Evolutionary conservation across 345 rosid species (phyloP), one percentile per base, ranked within the genome.

Genomic region (Fremontodendron californicum): DNA sequence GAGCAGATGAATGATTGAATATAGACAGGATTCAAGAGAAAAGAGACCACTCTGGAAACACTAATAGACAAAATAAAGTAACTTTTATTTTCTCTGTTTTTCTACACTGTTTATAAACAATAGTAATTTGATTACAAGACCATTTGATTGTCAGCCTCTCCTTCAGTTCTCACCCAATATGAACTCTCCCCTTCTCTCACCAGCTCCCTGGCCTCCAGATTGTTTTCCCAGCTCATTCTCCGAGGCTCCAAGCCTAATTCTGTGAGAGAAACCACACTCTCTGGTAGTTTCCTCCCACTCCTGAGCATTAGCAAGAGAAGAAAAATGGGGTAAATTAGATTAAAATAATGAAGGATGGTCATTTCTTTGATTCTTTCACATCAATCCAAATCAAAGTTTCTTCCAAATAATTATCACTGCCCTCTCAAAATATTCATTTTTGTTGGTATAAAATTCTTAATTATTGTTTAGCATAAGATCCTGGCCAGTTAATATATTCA

Each of bases 141-240:
- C 81, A 84, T 58, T 65, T 77, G 78, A 67, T 78, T 85, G 33
- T 74, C 73, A 33, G 43, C 29, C 16, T 52, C 76, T 43, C 86
- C n/a, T n/a, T n/a, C 80, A 15, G 37, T 40, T 46, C 48, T 60
- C 49, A 48, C 85, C 66, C 87, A 78, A 58, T 63, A 80, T 25
- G 73, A 68, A 39, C 79, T 80, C 49, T 84, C 65, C 23, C 81
- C 79, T 76, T 84, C 84, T 35, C 81, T 81, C 55, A 83, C 84
- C 15, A 84, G 54, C 68, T 84, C 81, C 68, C 67, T 83, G 3
- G 80, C 87, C 63, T 81, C 91, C 79, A 52, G 3, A 29, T 71
- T 18, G 68, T 39, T 78, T 1, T 74, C 73, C 51, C 51, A 18
- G 69, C 78, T 80, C 71, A 84, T 27, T 64, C 75, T 73, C 84